Base-by-base conservation (phyloP, 2,329 filamentous ascomycete genomes). In the Phoma sp. region DNA sequence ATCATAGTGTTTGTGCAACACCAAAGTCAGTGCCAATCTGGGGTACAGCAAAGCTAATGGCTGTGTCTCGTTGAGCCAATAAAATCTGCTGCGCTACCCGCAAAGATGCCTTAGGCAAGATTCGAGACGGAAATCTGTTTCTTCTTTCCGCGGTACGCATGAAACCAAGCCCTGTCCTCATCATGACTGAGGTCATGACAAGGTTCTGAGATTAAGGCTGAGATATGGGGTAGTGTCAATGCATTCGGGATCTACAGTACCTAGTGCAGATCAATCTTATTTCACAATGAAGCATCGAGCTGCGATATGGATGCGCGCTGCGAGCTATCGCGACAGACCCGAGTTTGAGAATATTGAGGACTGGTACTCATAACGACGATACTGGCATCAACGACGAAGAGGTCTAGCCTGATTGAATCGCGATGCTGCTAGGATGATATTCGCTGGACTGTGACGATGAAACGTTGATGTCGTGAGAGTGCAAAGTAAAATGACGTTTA, bases 171-270 rank as follows among this genome's bases (percentile, higher is more conserved):
- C 46, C 30, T 55, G 46, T 25, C 30, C 46, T 42, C 27, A 37
- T 18, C 23, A 24, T 8, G 11, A 36, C 35, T 41, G 29, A 47
- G 35, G 35, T 48, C 44, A 33, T 27, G 24, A 44, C 30, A 41
- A 57, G 18, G 33, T 44, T 41, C 50, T 27, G 51, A 57, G 27
- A 55, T 58, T 47, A 53, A 50, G 39, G 52, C 42, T 38, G 48
- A 38, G 41, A 44, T 58, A 48, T 57, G 62, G 58, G 58, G 62
- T 58, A 53, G 24, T 18, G 18, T 43, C 37, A 48, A 55, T 55
- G 52, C 46, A 32, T 18, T 50, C 46, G 46, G 41, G 52, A 50
- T 50, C 41, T 42, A 50, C 46, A 14, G 41, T 41, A 42, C 35
- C 23, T 42, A 13, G 36, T 47, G 52, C 32, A 55, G 30, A 47